Base-by-base conservation (phyloP, 768 basidiomycete species). In the Tulasnella sp. region DNA sequence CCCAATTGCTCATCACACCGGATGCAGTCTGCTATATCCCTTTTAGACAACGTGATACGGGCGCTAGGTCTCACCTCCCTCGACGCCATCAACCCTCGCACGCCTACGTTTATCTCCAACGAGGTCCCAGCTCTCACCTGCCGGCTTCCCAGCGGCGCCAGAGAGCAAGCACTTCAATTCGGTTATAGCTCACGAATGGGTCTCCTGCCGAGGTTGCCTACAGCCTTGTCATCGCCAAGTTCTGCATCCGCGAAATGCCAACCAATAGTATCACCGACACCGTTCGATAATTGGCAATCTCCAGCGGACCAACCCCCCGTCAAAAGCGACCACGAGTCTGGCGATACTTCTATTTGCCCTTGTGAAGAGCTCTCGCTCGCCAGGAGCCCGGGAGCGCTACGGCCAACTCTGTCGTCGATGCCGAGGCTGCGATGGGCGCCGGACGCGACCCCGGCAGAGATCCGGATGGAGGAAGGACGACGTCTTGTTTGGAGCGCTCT, bases 401-500 rank as follows among this genome's bases (percentile, higher is more conserved):
- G 45, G 15, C 29, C 51, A 23, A 61, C 61, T 4, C 61, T 61
- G 7, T 52, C 62, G n/a, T 64, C 56, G 63, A 8, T 58, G 32
- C 44, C 27, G 10, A 61, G 48, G 32, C 63, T 60, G 19, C 44
- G 43, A 19, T 64, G 63, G 63, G 47, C 51, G 21, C 32, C 53
- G 5, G 51, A 56, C 29, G 38, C 51, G 53, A 42, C 27, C 26
- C 38, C 50, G 30, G 60, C 38, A 1, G 63, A 64, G 30, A 62
- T 49, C 8, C 19, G 61, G 42, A 51, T 24, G 49, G 63, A 64
- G 24, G 63, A 64, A 51, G 26, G 26, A 13, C 41, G 63, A 17
- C 30, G 63, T 30, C 41, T 64, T 21, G 63, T 64, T 15, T 64
- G 63, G 60, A 64, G 61, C 63, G 24, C 63, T 13, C 24, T 64